Evolutionary conservation across 192 early-diverging fungal species (phyloP).

Genomic region (Phlyctochytrium planicorne): DNA sequence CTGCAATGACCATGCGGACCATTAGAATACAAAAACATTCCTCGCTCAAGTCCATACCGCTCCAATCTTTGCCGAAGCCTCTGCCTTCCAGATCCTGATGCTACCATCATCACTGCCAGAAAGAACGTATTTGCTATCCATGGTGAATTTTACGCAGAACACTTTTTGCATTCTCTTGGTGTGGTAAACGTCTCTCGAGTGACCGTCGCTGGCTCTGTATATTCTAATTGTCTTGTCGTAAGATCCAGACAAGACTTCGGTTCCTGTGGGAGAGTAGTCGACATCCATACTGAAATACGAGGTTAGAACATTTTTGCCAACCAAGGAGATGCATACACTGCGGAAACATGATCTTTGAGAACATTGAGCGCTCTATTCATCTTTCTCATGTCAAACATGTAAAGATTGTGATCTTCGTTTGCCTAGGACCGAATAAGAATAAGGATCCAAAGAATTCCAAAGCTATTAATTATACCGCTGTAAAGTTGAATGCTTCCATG

Average conservation of each 20-base stretch:
- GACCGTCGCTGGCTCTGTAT: slow-evolving; percentile 75
- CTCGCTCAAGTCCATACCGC: slow-evolving; percentile 33
- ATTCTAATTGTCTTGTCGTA: slow-evolving; percentile 93
- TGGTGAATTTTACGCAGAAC: slow-evolving; percentile 88
- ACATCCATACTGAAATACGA: slow-evolving; percentile 69
- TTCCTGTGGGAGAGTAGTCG: slow-evolving; percentile 97
- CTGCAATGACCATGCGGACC: slow-evolving; percentile 21
- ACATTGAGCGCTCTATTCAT: slow-evolving; percentile 84
- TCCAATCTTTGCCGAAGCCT: slow-evolving; percentile 84
- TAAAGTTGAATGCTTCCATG: slow-evolving; percentile 97
- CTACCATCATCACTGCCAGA: slow-evolving; percentile 98
- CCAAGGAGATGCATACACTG: slow-evolving; percentile 66
- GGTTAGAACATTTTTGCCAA: neutral
- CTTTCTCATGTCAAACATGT: slow-evolving; percentile 97
- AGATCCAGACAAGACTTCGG: slow-evolving; percentile 92
- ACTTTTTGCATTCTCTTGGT: slow-evolving; percentile 97
- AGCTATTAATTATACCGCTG: slow-evolving; percentile 62
- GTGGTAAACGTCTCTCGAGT: slow-evolving; percentile 92
- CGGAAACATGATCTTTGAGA: slow-evolving; percentile 95
- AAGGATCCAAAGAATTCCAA: slow-evolving; percentile 38
- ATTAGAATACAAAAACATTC: slow-evolving; percentile 11
- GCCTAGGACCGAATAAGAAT: slow-evolving; percentile 51
- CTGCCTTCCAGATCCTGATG: slow-evolving; percentile 94
- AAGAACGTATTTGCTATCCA: slow-evolving; percentile 93
- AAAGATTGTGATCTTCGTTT: slow-evolving; percentile 98